These are phyloP conservation scores for Voacanga thouarsii DNA, from an alignment of 257 asterid species.

Conservation along the genomic window DNA sequence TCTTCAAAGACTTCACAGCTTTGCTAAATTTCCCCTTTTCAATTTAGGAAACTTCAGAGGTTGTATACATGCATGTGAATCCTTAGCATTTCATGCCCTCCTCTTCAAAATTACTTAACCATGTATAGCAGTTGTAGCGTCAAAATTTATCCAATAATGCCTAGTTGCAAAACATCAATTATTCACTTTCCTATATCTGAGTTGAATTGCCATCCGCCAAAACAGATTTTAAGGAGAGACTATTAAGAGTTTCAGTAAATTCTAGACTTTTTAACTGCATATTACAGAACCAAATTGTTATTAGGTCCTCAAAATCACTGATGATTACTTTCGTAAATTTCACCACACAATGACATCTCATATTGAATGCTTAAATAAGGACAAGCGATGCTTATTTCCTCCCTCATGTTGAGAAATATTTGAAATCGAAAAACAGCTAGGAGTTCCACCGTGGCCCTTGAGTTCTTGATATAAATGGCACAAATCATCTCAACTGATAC, in stretches of 20 bases:
- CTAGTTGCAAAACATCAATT: too few relatives aligned
- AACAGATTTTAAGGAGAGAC: too few relatives aligned
- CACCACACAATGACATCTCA: not conserved
- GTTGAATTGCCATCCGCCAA: too few relatives aligned
- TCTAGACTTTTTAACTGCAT: not conserved
- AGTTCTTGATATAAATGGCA: too few relatives aligned
- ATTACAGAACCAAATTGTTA: not conserved
- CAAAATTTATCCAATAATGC: too few relatives aligned
- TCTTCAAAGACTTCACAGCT: not conserved
- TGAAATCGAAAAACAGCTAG: not conserved
- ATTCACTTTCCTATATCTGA: too few relatives aligned
- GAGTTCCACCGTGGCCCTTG: not conserved
- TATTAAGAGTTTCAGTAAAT: too few relatives aligned
- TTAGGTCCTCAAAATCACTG: not conserved
- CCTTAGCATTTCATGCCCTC: not conserved
- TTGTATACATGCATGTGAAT: not conserved
- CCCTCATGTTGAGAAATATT: not conserved
- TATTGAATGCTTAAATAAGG: not conserved
- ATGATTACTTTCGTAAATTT: not conserved
- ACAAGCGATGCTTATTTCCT: too few relatives aligned
- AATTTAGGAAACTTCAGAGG: not conserved
- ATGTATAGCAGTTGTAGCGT: too few relatives aligned
- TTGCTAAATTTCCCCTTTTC: not conserved
- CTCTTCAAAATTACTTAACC: not conserved
- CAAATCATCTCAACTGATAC: not conserved